These are phyloP conservation scores for Acanthamoeba sp. DNA, from an alignment of 208 protist species.

Conservation along the genomic window DNA sequence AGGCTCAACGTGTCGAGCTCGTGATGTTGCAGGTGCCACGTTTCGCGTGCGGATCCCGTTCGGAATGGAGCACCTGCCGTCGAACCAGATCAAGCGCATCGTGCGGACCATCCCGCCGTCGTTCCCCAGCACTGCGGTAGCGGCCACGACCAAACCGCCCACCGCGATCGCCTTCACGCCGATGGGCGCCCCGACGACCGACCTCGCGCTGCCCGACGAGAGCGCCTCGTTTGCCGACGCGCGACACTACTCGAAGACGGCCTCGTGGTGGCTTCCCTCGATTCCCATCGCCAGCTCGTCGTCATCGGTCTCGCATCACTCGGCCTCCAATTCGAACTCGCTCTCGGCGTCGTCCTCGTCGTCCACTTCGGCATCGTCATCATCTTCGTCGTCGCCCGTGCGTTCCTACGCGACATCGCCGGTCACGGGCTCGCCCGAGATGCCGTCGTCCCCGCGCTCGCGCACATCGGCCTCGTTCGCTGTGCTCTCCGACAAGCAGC, in stretches of 20 bases:
- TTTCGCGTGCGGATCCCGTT: constrained; percentile 34
- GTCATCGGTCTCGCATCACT: not conserved
- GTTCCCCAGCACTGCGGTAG: not conserved
- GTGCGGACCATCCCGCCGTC: constrained; percentile 12
- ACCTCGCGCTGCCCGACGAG: not conserved
- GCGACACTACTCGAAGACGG: constrained; percentile 26
- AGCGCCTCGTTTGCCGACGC: not conserved
- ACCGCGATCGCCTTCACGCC: not conserved
- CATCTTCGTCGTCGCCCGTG: constrained; percentile 7
- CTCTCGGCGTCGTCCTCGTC: not conserved
- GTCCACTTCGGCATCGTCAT: not conserved
- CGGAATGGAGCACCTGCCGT: constrained; percentile 31
- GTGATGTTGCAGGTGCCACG: not conserved
- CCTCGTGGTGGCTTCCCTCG: constrained; percentile 24
- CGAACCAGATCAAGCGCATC: constrained; percentile 54
- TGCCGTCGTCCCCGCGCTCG: constrained; percentile 14
- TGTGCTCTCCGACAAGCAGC: not conserved
- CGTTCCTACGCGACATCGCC: not conserved
- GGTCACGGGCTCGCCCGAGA: not conserved
- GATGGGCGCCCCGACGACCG: not conserved
- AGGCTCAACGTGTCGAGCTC: not conserved
- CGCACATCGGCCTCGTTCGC: constrained; percentile 7
- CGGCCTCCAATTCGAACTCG: not conserved
- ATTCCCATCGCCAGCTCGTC: not conserved
- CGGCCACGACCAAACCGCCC: not conserved